phyloP scores from a whole-genome alignment of 805 yeast genomes.

The Pichia scutulata region DNA sequence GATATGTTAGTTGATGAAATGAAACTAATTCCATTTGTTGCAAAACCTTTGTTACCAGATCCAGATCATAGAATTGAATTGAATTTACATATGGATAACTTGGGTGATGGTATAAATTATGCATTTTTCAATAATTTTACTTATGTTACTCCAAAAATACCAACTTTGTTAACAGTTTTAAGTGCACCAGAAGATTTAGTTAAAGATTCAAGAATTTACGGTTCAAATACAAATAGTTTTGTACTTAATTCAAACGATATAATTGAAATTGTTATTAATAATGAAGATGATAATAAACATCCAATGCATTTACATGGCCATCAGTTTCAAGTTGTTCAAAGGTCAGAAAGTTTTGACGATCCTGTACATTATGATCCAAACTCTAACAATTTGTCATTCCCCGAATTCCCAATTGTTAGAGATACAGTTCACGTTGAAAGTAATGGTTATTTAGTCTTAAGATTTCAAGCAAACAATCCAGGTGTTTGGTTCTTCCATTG shows the following conservation, averaged over 20 bases:
- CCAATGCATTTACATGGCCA: slow-evolving; percentile 97
- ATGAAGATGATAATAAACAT: slow-evolving; percentile 82
- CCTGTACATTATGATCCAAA: slow-evolving; percentile 44
- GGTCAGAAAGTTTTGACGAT: slow-evolving; percentile 50
- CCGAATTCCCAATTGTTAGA: slow-evolving; percentile 55
- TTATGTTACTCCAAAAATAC: slow-evolving; percentile 60
- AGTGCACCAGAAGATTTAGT: slow-evolving; percentile 49
- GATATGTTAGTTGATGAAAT: slow-evolving; percentile 38
- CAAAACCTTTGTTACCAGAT: slow-evolving; percentile 39
- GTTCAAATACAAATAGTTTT: slow-evolving; percentile 58
- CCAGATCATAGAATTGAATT: slow-evolving; percentile 56
- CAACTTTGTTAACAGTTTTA: slow-evolving; percentile 57
- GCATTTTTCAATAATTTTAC: slow-evolving; percentile 69
- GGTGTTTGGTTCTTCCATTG: slow-evolving; percentile 96
- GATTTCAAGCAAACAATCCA: slow-evolving; percentile 81
- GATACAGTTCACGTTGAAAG: slow-evolving; percentile 66
- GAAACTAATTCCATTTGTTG: slow-evolving; percentile 33
- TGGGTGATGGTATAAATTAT: slow-evolving; percentile 68
- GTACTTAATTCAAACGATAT: slow-evolving; percentile 54
- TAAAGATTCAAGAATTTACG: slow-evolving; percentile 56
- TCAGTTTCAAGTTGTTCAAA: slow-evolving; percentile 71
- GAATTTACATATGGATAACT: slow-evolving; percentile 55
- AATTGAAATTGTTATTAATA: slow-evolving; percentile 71
- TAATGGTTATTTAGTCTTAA: slow-evolving; percentile 57
- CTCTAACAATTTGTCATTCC: slow-evolving; percentile 33